Evolutionary conservation across 129 eudicot species (phyloP), one percentile per base, ranked within the genome.

Genomic region (Lonicera japonica): DNA sequence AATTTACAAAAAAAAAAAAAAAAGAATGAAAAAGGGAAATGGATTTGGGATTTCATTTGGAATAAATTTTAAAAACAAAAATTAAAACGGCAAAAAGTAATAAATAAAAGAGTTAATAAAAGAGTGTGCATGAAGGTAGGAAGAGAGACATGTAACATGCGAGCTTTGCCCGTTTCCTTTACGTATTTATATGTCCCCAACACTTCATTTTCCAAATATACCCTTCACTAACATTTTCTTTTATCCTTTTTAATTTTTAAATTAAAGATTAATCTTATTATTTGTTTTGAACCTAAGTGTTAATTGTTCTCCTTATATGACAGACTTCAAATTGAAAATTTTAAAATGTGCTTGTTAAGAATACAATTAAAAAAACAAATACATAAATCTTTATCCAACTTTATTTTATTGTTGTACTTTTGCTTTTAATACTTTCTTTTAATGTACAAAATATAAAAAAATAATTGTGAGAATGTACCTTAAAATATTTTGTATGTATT

Each of bases 41-140:
- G 13, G 19, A 34, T 34, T 23, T 22, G 45, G n/a, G 48, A 36
- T 65, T 60, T 66, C 10, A 56, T 64, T 29, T 55, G 67, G 63
- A 11, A 50, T 68, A 50, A 60, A 8, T 53, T 55, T 61, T 34
- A 36, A 11, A 29, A 25, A 29, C 36, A 11, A 29, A 25, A 29
- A 2, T 45, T 67, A 48, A 65, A 79, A 69, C 84, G 77, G 78
- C 70, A 78, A 78, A 62, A 29, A 21, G 57, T 34, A 77, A 65
- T 81, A 4, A 76, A 59, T 72, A 50, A 20, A 20, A 40, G 57
- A 24, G 24, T 41, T 19, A 69, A 48, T 69, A 68, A 34, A 55
- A 48, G 45, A 8, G 43, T 50, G 40, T 50, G 64, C 68, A 66
- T 73, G 72, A 60, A 65, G 58, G 74, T 38, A 50, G 76, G 63